Evolutionary conservation across 164 flowering plant genomes (phyloP), one percentile per base, ranked within the genome.

Genomic region (Tetracentron sinense): DNA sequence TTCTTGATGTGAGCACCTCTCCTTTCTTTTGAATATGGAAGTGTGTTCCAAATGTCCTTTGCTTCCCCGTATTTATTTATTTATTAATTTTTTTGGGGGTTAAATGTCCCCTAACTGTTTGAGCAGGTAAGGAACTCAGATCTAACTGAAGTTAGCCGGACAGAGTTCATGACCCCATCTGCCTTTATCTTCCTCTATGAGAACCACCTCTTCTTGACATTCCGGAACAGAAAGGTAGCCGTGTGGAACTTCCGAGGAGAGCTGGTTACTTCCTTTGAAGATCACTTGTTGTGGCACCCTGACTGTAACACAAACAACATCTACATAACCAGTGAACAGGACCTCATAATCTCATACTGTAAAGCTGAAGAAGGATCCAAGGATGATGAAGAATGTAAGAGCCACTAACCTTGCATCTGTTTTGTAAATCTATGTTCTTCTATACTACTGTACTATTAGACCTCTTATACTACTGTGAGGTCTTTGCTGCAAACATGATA

Each of bases 181-280:
- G 69, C 69, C 4, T 67, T 67, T 53, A 59, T 60, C 22, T 60
- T 59, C 44, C 58, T 67, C 46, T 42, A 60, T 60, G 70, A 60
- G 58, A 67, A 67, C 22, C 64, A 50, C 59, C 64, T 66, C 29
- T 66, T 66, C 63, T 60, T 67, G 58, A 58, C 64, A 60, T 60
- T 67, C 58, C 58, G 59, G 21, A 52, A 60, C 51, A 51, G 38
- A 51, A 67, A 59, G 0, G 64, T 67, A 51, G 48, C 52, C 35
- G 58, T 59, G 19, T 52, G 69, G 63, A 66, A 66, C 42, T 50
- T 66, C 49, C 19, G 38, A 12, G 63, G 69, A 52, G 64, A 67
- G 57, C 70, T 67, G 50, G 63, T 58, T 38, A 66, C 69, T 26
- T 58, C 69, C 12, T 58, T 58, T 46, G 57, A 58, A 58, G 63